phyloP scores from a whole-genome alignment of 257 asterid genomes.

The Euphrasia confusa region DNA sequence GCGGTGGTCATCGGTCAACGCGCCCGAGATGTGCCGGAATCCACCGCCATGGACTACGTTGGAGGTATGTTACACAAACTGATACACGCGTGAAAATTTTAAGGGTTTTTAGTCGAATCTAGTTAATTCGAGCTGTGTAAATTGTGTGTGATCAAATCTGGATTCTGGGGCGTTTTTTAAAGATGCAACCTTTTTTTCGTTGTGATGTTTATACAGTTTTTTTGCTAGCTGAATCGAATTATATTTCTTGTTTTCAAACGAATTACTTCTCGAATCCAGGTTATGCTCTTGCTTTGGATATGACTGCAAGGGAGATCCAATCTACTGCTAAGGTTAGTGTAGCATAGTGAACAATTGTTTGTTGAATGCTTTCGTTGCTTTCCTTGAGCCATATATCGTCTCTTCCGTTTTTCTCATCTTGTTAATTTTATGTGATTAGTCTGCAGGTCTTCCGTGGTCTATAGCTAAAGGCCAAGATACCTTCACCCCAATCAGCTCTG shows the following conservation, averaged over 20 bases:
- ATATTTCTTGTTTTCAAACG: not conserved
- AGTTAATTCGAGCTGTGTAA: not conserved
- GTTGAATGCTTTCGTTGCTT: not conserved
- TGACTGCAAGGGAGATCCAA: slow-evolving; percentile 97
- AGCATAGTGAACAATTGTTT: not conserved
- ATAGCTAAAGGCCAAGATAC: slow-evolving; percentile 97
- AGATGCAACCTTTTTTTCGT: not conserved
- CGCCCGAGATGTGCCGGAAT: slow-evolving; percentile 82
- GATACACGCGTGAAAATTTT: not conserved
- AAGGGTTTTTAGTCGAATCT: not conserved
- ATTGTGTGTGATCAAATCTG: not conserved
- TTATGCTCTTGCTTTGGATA: slow-evolving; percentile 97
- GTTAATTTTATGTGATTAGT: slow-evolving; percentile 42
- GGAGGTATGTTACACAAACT: slow-evolving; percentile 45
- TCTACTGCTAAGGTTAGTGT: slow-evolving; percentile 76
- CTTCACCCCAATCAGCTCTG: slow-evolving; percentile 91
- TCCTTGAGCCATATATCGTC: not conserved
- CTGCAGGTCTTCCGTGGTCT: slow-evolving; percentile 99
- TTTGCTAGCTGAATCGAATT: not conserved
- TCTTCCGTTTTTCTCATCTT: slow-evolving; percentile 16
- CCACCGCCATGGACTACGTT: slow-evolving; percentile 72
- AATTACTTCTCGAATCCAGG: slow-evolving; percentile 41
- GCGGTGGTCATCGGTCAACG: slow-evolving; percentile 85
- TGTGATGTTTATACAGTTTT: not conserved
- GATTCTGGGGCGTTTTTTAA: not conserved